Evolutionary conservation across 2,329 filamentous ascomycete species (phyloP), one percentile per base, ranked within the genome.

Genomic region (Teratosphaeria viscida): DNA sequence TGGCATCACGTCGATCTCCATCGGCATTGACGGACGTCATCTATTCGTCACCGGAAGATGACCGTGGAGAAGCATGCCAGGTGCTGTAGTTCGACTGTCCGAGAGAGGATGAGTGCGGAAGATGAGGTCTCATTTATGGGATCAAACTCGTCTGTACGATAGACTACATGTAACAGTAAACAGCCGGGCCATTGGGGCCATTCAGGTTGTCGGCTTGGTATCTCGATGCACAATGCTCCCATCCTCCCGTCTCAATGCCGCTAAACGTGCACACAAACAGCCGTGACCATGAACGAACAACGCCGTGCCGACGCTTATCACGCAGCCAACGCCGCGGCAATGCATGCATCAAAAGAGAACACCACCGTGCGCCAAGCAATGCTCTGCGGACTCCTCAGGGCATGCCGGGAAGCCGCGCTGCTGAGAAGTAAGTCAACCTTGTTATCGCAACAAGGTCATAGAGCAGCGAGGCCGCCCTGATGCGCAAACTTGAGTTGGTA

Each of bases 401-500:
- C 57, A 55, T 59, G 23, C 52, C 57, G n/a, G 55, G 32, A 55
- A 49, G 16, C 43, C 10, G 16, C 37, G 11, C 37, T 39, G 37
- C 16, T 39, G 37, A 39, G 37, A 12, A 16, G 29, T 7, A 32
- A 32, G 29, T 5, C 29, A 32, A 32, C 29, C 29, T 32, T 32
- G 29, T 32, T 32, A 32, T 32, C 29, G 29, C 29, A 19, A 19
- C 29, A 32, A 32, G 29, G 29, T 32, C 29, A 32, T 32, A 32
- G 29, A 32, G 29, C 29, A 32, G 29, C 29, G 29, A 85, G 80
- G 1, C 84, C 86, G 1, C 85, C 86, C 39, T 81, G 81, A 58
- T 85, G 82, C 8, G 85, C 82, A 69, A 91, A 89, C 59, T 85
- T 84, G 62, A 86, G 74, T 73, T 95, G 90, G 64, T 89, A 88